phyloP scores from a whole-genome alignment of 345 rosid genomes.

The Citrus glauca region DNA sequence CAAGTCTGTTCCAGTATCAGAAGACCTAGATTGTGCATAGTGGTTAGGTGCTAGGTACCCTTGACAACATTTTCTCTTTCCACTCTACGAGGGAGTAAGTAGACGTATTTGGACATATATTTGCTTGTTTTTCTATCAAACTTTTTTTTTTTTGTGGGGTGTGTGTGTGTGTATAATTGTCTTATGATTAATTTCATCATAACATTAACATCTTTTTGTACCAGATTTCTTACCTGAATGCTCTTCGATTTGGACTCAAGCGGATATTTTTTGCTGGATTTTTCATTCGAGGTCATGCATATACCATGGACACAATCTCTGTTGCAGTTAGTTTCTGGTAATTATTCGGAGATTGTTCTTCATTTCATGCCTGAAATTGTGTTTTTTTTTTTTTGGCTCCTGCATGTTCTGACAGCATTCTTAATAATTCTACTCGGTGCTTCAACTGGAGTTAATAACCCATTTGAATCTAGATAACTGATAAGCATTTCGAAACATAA shows the following conservation, averaged over 20 bases:
- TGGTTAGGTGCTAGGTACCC: background rate
- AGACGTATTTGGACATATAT: too few species aligned
- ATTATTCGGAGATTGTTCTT: background rate
- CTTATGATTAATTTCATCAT: background rate
- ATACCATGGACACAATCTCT: constrained; percentile 80
- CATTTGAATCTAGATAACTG: background rate
- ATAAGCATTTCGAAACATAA: constrained; percentile 1
- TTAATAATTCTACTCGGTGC: background rate
- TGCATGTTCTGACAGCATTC: background rate
- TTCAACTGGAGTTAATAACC: background rate
- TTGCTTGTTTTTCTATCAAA: background rate
- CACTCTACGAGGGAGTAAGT: background rate
- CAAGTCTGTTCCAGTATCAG: background rate
- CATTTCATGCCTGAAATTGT: background rate
- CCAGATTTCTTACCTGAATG: constrained; percentile 79
- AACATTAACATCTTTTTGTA: background rate
- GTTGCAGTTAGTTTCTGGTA: constrained; percentile 82
- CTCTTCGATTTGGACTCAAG: constrained; percentile 80
- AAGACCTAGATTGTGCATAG: background rate
- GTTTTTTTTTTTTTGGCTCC: background rate
- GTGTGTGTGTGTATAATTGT: too few species aligned
- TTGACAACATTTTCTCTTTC: background rate
- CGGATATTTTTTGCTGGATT: constrained; percentile 78
- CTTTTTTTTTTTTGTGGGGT: too few species aligned
- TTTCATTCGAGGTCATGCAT: constrained; percentile 68